Base-by-base conservation (phyloP, 148 eudicot species). In the Dianthus caryophyllus region DNA sequence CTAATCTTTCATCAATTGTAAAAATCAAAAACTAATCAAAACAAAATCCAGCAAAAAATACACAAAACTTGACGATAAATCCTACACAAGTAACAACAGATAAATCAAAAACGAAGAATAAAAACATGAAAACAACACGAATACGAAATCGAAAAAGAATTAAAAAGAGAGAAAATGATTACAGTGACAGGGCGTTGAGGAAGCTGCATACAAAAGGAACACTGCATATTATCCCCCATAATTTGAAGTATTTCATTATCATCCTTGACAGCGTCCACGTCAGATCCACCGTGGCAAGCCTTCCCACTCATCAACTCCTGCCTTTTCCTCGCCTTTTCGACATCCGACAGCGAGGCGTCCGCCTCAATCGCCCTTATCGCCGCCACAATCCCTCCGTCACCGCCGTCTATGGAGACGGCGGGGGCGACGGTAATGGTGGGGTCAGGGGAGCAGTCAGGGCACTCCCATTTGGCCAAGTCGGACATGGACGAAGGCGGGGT, bases 151-250 rank as follows among this genome's bases (percentile, higher is more conserved):
- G 10, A 41, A 41, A 41, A 9, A 41, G 44, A 41, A 13, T 41
- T 3, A 41, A 41, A 67, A 53, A 65, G 36, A 71, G 31, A 47
- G 24, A 43, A n/a, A 33, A 2, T 33, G 20, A 4, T 68, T 85
- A 92, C 97, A 85, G 97, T 87, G 39, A 92, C 91, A 64, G 97
- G 97, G 47, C 93, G 84, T 27, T 87, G 94, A 25, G 94, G 97
- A n/a, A 92, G 78, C 67, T 80, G 86, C 84, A 87, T 84, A 77
- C 97, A 92, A 48, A 87, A 85, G 0, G 87, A 84, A 65, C 97
- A 92, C 15, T 85, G 84, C 20, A 87, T 78, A 52, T 73, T 80
- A 46, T 79, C 85, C 13, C 78, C 83, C 9, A 88, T 70, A 64
- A 91, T 71, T 3, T 64, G 75, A 48, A 88, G 57, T 18, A 88